A percentile compares a stretch with the other conserved stretches of the same genome.
These are phyloP conservation scores for Auriscalpium microsporum DNA, from an alignment of 768 basidiomycete species.

Conservation along the genomic window DNA sequence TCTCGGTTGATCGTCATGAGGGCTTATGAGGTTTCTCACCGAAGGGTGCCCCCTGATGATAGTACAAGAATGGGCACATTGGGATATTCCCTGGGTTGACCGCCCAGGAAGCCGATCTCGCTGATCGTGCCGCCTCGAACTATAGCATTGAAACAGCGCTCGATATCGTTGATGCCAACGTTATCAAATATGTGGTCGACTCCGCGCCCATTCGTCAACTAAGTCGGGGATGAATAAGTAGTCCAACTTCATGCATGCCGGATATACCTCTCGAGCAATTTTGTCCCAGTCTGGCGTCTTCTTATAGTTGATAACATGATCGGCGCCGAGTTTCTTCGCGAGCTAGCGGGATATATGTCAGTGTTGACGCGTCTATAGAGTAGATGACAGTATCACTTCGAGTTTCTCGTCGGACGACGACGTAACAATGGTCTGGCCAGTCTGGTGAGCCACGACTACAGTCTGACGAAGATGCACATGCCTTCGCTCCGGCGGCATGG, in stretches of 20 bases:
- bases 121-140: neutral
- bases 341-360: constrained; percentile 10
- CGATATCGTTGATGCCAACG: neutral
- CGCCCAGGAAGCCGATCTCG: constrained; percentile 1
- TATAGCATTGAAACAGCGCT: neutral
- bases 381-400: constrained; percentile 13
- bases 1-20: too few species aligned
- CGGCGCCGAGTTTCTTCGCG: constrained; percentile 42
- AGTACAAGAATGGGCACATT: neutral
- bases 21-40: neutral
- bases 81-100: neutral
- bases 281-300: constrained; percentile 48
- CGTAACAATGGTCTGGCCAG: constrained; percentile 43
- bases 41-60: neutral
- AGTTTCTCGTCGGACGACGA: constrained; percentile 62
- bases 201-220: constrained; percentile 1
- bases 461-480: too few species aligned
- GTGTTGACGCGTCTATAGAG: too few species aligned
- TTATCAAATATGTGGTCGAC: constrained; percentile 1
- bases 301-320: constrained; percentile 55
- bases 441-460: too few species aligned
- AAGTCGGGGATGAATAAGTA: neutral
- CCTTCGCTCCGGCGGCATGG: constrained; percentile 44
- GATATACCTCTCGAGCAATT: neutral
- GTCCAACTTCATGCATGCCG: neutral